Percentiles rank a stretch among this genome's conserved stretches.
These are phyloP conservation scores for Periconia sp. DNA, from an alignment of 2,329 filamentous ascomycete species.

Conservation along the genomic window DNA sequence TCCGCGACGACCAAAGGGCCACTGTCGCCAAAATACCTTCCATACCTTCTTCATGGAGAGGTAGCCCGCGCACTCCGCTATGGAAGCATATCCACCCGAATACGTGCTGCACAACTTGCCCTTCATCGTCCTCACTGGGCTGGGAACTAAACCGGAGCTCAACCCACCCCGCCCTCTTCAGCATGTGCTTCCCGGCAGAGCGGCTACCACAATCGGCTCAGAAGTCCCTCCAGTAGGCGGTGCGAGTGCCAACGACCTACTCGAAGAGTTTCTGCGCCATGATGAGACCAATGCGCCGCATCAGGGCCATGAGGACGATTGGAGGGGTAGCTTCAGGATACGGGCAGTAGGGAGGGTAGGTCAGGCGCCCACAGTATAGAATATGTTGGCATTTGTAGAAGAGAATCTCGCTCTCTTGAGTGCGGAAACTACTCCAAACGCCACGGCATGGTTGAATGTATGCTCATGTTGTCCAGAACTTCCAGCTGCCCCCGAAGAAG, in stretches of 20 bases:
- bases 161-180: constrained; percentile 54
- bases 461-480: constrained; percentile 51
- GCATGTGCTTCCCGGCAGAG: constrained; percentile 44
- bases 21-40: neutral
- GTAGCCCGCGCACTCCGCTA: constrained; percentile 47
- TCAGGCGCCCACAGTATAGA: constrained; percentile 44
- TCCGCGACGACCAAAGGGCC: neutral
- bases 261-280: constrained; percentile 68
- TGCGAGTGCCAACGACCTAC: constrained; percentile 68
- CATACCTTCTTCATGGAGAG: constrained; percentile 34
- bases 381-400: constrained; percentile 2
- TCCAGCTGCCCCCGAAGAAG: constrained; percentile 66
- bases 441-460: constrained; percentile 10
- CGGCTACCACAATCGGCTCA: constrained; percentile 70
- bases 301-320: constrained; percentile 63
- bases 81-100: constrained; percentile 80
- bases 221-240: constrained; percentile 72
- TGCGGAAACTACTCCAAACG: constrained; percentile 8
- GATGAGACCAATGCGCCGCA: constrained; percentile 72
- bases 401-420: neutral
- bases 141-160: constrained; percentile 51
- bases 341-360: constrained; percentile 81
- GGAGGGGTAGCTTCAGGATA: constrained; percentile 67
- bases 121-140: constrained; percentile 80
- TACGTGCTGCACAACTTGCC: constrained; percentile 89